Base-by-base conservation (phyloP, 371 early-diverging fungal genomes). In the Homolaphlyctis polyrhiza region DNA sequence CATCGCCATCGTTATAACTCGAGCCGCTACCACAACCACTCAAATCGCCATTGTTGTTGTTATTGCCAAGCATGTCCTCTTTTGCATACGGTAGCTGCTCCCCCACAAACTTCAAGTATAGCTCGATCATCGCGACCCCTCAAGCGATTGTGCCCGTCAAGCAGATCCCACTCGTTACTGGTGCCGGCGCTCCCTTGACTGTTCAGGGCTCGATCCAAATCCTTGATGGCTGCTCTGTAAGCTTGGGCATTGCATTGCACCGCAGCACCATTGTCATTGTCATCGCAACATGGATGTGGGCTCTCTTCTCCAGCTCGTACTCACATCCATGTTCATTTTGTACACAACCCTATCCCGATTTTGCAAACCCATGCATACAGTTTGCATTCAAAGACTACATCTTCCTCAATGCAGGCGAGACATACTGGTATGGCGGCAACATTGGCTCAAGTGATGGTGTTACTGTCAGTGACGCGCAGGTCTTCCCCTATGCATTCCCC, bases 191-290 rank as follows among this genome's bases (percentile, higher is more conserved):
- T 21, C 52, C 52, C 8, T 27, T 51, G 8, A 51, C 52, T 21
- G n/a, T 51, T 14, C 11, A 21, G 8, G 52, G 52, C 52, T 11
- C 6, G 14, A 21, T 51, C n/a, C 11, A 25, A 14, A 51, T 51
- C 52, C 25, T 51, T 21, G 52, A 51, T 21, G 52, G 52, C 52
- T 51, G 52, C 32, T 32, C 25, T 6, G 52, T 51, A 51, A 11
- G 52, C 27, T 21, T 25, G 52, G n/a, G n/a, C n/a, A n/a, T n/a
- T n/a, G n/a, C n/a, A n/a, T 27, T 51, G 25, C 25, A 11, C 27
- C 52, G 25, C 27, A 14, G 52, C 52, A 11, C 27, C 52, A 14
- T 39, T 39, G 39, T 18, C 39, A 39, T 39, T 8, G 8, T 18
- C 39, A 39, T 39, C n/a, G n/a, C n/a, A n/a, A n/a, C n/a, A n/a